phyloP scores from a whole-genome alignment of 2,329 filamentous ascomycete genomes.

The Beauveria rudraprayagi region DNA sequence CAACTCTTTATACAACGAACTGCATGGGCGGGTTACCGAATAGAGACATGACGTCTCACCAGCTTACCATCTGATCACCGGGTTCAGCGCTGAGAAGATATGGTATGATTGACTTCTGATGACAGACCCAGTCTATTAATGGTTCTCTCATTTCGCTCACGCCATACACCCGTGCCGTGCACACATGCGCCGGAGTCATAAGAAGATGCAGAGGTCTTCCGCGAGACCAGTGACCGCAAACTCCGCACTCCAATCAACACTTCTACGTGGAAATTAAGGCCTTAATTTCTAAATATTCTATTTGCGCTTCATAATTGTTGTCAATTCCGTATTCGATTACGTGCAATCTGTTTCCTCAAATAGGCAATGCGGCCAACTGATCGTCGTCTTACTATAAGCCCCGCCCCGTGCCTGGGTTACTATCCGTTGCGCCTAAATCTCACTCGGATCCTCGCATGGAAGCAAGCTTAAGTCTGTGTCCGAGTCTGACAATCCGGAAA shows the following conservation, averaged over 20 bases:
- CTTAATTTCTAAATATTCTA: not conserved
- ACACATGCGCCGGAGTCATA: too few species aligned
- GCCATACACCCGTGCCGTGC: too few species aligned
- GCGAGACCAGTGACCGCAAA: too few species aligned
- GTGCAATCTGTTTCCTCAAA: conserved; percentile 3
- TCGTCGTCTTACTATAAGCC: conserved; percentile 8
- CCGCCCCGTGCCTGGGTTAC: not conserved
- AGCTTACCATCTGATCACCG: not conserved
- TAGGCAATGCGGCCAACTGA: not conserved
- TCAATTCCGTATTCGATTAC: not conserved
- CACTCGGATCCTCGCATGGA: not conserved
- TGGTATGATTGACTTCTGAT: not conserved
- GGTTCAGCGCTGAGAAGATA: not conserved
- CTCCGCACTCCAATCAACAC: too few species aligned
- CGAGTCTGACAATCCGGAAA: not conserved
- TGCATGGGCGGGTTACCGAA: not conserved
- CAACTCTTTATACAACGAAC: not conserved
- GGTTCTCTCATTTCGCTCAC: too few species aligned
- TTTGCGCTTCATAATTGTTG: not conserved
- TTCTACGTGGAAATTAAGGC: too few species aligned
- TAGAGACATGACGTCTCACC: not conserved
- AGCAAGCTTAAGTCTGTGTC: conserved; percentile 3
- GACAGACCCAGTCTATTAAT: too few species aligned
- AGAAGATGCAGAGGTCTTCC: too few species aligned
- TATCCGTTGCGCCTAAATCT: not conserved